Evolutionary conservation across 345 rosid species (phyloP).

Genomic region (Eucalyptus globulus): DNA sequence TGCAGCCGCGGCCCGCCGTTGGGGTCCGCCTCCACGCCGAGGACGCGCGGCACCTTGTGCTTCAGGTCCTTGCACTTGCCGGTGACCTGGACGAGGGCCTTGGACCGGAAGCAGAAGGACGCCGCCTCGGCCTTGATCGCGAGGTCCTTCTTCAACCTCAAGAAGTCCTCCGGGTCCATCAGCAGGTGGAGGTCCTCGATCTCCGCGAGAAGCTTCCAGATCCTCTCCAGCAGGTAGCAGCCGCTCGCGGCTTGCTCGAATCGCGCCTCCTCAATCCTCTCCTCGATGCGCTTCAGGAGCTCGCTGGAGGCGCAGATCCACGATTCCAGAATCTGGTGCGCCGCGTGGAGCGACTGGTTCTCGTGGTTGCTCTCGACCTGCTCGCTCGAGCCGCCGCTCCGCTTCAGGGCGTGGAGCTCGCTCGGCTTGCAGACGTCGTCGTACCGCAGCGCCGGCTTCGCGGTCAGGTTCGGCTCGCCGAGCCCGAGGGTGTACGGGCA

Average conservation of each 20-base stretch:
- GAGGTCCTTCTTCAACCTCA: conserved; percentile 53
- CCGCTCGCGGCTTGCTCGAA: conserved; percentile 45
- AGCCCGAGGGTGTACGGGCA: conserved; percentile 74
- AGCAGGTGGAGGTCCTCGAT: conserved; percentile 65
- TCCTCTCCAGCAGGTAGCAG: conserved; percentile 46
- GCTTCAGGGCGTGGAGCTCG: conserved; percentile 43
- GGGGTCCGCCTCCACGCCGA: conserved; percentile 87
- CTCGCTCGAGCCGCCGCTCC: conserved; percentile 13
- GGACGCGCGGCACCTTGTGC: conserved; percentile 59
- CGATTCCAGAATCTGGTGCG: conserved; percentile 75
- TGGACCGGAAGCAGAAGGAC: conserved; percentile 79
- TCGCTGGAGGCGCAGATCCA: conserved; percentile 50
- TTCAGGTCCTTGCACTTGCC: conserved; percentile 50
- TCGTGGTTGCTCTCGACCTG: conserved; percentile 49
- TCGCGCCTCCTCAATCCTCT: conserved; percentile 22
- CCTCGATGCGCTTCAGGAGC: conserved; percentile 31
- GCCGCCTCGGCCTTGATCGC: conserved; percentile 34
- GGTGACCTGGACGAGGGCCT: conserved; percentile 50
- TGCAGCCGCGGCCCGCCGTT: conserved; percentile 91
- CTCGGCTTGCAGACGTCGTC: conserved; percentile 69
- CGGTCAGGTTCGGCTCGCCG: conserved; percentile 75
- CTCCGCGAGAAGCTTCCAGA: conserved; percentile 69
- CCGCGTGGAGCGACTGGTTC: conserved; percentile 49
- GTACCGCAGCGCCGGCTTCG: conserved; percentile 71
- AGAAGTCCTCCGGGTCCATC: conserved; percentile 85